Conservation (phyloP, 2,329 filamentous ascomycete species). For the Venturia carpophila region DNA sequence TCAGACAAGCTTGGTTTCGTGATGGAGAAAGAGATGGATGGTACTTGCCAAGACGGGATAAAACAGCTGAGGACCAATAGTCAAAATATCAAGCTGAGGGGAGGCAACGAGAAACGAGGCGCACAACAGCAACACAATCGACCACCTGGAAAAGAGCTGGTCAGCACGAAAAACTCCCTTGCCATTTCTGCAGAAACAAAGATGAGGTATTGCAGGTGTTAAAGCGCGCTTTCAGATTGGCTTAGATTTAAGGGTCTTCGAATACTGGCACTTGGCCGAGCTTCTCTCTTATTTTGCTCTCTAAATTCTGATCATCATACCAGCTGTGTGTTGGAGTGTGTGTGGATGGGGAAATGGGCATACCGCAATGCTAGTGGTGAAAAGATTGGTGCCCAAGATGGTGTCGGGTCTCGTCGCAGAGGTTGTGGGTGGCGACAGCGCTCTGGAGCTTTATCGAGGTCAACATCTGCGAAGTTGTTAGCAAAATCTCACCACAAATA, state of each 20-base stretch:
- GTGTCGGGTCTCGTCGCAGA: no score
- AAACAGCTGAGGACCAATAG: neutral
- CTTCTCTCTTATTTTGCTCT: neutral
- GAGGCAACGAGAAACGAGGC: neutral
- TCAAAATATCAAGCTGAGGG: neutral
- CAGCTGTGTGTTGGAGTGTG: neutral
- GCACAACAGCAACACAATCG: neutral
- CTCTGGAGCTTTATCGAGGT: no score
- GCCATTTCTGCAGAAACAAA: neutral
- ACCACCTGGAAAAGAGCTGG: neutral
- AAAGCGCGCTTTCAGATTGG: conserved; percentile 1
- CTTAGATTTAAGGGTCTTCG: neutral
- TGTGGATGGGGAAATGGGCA: neutral
- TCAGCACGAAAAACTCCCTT: neutral
- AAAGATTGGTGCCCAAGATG: no score
- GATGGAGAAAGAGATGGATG: neutral
- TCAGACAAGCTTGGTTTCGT: neutral
- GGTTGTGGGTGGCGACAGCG: no score
- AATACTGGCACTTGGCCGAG: neutral
- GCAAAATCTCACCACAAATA: no score
- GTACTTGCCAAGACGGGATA: neutral
- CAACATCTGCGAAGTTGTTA: no score
- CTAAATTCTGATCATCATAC: neutral
- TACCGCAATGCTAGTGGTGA: neutral
- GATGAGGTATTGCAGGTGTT: neutral